Percentiles rank a stretch among this genome's conserved stretches.
Conservation (phyloP, 2,329 filamentous ascomycete genomes). For the Aureobasidium lini region DNA sequence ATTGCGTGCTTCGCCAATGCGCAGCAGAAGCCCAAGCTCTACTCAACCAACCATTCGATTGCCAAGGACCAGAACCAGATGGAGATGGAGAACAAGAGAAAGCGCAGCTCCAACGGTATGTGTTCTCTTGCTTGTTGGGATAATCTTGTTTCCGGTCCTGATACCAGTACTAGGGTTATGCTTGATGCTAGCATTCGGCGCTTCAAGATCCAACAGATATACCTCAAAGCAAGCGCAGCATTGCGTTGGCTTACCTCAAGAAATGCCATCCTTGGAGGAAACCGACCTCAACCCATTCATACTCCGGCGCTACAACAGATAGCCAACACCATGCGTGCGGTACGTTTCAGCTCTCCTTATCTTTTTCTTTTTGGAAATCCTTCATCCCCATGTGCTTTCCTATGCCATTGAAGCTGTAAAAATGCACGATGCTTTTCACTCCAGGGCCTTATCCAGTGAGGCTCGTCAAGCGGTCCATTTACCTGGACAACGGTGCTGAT, state of each 20-base stretch:
- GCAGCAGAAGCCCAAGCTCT: conserved; percentile 47
- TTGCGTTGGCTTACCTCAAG: conserved; percentile 52
- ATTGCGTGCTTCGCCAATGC: conserved; percentile 50
- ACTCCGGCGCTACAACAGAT: conserved; percentile 41
- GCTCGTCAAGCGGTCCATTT: too few relatives aligned
- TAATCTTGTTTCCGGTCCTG: not conserved
- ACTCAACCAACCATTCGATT: conserved; percentile 46
- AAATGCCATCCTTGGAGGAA: conserved; percentile 43
- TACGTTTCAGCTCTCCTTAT: conserved; percentile 17
- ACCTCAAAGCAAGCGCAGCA: conserved; percentile 51
- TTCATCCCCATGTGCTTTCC: too few relatives aligned
- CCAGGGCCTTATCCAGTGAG: too few relatives aligned
- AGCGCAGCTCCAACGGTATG: conserved; percentile 49
- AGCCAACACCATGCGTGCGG: conserved; percentile 39
- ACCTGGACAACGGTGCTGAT: too few relatives aligned
- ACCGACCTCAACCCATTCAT: conserved; percentile 42
- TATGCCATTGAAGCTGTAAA: too few relatives aligned
- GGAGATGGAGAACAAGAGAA: conserved; percentile 48
- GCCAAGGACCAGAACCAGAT: conserved; percentile 33
- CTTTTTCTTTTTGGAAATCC: not conserved
- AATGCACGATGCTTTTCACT: too few relatives aligned
- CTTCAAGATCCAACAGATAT: conserved; percentile 55
- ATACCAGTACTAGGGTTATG: conserved; percentile 43
- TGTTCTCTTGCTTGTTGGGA: conserved; percentile 11
- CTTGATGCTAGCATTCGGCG: conserved; percentile 52